Evolutionary conservation across 257 asterid genomes (phyloP).

Genomic region (Solanum appendiculatum): DNA sequence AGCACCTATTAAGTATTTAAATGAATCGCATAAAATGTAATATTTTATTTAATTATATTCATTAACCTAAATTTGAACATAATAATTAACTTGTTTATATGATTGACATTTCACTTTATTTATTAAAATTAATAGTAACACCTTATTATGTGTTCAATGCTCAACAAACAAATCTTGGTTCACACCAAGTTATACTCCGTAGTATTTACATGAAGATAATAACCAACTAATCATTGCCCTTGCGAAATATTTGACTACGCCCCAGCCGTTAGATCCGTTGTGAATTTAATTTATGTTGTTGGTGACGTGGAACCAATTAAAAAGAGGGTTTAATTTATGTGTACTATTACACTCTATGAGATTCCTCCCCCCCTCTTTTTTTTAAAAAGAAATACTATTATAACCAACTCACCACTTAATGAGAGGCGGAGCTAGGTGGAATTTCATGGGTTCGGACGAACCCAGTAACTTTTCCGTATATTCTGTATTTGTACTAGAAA

Average conservation of each 20-base stretch:
- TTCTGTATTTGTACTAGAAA: background rate
- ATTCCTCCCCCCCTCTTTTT: background rate
- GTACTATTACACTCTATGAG: background rate
- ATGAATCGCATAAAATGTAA: too few relatives aligned
- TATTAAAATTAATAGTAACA: background rate
- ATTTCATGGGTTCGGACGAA: accelerated
- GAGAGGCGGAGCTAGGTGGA: background rate
- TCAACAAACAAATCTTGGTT: background rate
- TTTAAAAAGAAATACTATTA: background rate
- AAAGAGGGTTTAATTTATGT: background rate
- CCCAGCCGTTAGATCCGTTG: background rate
- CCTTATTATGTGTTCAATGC: background rate
- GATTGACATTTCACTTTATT: background rate
- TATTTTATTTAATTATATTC: background rate
- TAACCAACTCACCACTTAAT: background rate
- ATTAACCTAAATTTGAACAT: background rate
- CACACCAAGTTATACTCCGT: background rate
- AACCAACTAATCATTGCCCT: background rate
- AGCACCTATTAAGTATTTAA: background rate
- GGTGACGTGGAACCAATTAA: background rate
- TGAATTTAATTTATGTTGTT: background rate
- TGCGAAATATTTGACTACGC: background rate
- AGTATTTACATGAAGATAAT: background rate
- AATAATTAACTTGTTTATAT: background rate
- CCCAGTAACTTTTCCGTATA: accelerated